A percentile compares a stretch with the other conserved stretches of the same genome.
Conservation (phyloP, 83 land plant species). For the Thuja plicata region DNA sequence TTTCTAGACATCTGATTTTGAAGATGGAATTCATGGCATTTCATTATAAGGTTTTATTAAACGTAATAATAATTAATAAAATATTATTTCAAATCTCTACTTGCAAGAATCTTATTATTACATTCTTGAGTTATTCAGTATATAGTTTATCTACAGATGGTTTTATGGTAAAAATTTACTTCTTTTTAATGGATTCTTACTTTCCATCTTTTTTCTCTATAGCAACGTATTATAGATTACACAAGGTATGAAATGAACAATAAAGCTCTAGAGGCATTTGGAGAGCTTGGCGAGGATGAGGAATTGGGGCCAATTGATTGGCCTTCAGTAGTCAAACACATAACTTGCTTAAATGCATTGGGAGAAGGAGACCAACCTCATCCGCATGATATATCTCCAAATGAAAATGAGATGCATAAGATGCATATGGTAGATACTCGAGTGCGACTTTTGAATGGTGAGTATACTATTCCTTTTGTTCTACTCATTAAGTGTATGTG, state of each 20-base stretch:
- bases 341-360: slow-evolving; percentile 57
- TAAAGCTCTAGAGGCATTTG: slow-evolving; percentile 83
- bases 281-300: slow-evolving; percentile 91
- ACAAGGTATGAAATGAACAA: slow-evolving; percentile 82
- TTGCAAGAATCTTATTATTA: background rate
- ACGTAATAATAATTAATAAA: background rate
- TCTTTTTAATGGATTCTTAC: background rate
- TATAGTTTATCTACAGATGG: background rate
- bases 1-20: background rate
- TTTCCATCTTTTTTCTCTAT: slow-evolving; percentile 18
- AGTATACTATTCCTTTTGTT: background rate
- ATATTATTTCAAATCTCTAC: background rate
- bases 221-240: slow-evolving; percentile 74
- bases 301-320: slow-evolving; percentile 97
- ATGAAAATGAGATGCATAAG: slow-evolving; percentile 29
- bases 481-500: background rate
- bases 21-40: background rate
- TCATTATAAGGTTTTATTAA: background rate
- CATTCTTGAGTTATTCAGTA: background rate
- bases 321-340: slow-evolving; percentile 71
- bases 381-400: slow-evolving; percentile 55
- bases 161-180: background rate
- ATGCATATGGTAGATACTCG: slow-evolving; percentile 71
- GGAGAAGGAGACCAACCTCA: slow-evolving; percentile 54
- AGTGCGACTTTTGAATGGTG: slow-evolving; percentile 85